Conservation (phyloP, 371 early-diverging fungal genomes). For the Funneliformis caledonium region DNA sequence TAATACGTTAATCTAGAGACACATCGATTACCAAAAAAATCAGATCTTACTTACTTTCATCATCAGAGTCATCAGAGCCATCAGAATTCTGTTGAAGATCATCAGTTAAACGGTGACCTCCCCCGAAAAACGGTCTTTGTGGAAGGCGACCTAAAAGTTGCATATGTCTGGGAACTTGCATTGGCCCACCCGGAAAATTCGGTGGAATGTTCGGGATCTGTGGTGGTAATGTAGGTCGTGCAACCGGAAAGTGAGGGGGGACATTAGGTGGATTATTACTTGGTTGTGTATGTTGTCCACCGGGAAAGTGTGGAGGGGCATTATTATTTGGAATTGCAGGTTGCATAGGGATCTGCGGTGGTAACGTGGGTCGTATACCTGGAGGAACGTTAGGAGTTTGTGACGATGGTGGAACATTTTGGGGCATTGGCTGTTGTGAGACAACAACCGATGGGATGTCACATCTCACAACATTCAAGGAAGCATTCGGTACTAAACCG, state of each 20-base stretch:
- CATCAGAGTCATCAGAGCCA: not conserved
- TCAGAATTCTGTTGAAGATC: not conserved
- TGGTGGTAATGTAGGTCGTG: not conserved
- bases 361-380: not conserved
- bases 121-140: not conserved
- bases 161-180: not conserved
- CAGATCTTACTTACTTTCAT: not conserved
- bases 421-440: not conserved
- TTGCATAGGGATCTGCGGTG: not conserved
- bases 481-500: constrained; percentile 1
- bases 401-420: too few species aligned
- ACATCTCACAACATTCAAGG: not conserved
- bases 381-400: not conserved
- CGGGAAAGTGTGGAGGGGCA: not conserved
- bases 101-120: constrained; percentile 6
- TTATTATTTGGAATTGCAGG: not conserved
- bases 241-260: not conserved
- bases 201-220: not conserved
- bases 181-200: not conserved
- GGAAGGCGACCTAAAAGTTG: not conserved
- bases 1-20: not conserved
- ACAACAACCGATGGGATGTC: not conserved
- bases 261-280: not conserved
- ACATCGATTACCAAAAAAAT: not conserved
- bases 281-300: not conserved